phyloP scores from a whole-genome alignment of 768 basidiomycete species.

The Suillus paluster region DNA sequence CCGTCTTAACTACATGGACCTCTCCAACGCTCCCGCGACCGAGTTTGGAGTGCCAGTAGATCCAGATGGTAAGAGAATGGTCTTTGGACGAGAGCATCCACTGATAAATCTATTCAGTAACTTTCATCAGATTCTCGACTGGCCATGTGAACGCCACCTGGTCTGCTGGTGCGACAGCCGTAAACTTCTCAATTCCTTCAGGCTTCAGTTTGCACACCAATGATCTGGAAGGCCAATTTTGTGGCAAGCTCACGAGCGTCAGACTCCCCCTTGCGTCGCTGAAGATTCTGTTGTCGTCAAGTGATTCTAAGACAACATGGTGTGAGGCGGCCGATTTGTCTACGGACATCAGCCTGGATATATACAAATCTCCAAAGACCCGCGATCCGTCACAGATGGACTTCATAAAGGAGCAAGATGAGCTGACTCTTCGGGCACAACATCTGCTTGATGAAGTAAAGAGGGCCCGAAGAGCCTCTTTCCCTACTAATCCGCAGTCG shows the following conservation, averaged over 20 bases:
- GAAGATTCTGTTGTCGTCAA: slow-evolving; percentile 53
- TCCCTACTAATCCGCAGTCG: neutral
- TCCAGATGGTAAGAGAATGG: slow-evolving; percentile 70
- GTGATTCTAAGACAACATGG: slow-evolving; percentile 54
- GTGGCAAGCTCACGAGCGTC: slow-evolving; percentile 66
- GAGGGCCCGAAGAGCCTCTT: slow-evolving; percentile 18
- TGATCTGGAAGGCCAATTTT: slow-evolving; percentile 70
- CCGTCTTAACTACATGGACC: slow-evolving; percentile 71
- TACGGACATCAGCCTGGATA: slow-evolving; percentile 64
- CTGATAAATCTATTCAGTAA: slow-evolving; percentile 55
- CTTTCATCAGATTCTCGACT: slow-evolving; percentile 76
- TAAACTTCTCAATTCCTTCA: slow-evolving; percentile 55
- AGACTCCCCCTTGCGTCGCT: slow-evolving; percentile 54
- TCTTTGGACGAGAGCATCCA: neutral
- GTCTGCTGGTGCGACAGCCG: slow-evolving; percentile 53
- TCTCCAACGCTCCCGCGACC: slow-evolving; percentile 78
- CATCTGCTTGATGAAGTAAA: slow-evolving; percentile 49
- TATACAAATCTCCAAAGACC: slow-evolving; percentile 66
- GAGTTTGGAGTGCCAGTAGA: slow-evolving; percentile 65
- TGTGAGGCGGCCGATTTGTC: slow-evolving; percentile 61
- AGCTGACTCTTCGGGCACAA: slow-evolving; percentile 62
- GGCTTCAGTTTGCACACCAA: slow-evolving; percentile 75
- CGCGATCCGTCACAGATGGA: slow-evolving; percentile 58
- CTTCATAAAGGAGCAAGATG: slow-evolving; percentile 77
- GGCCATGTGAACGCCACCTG: slow-evolving; percentile 59